A percentile compares a stretch with the other conserved stretches of the same genome.
These are phyloP conservation scores for Lathyrus tuberosus DNA, from an alignment of 306 rosid species.

Conservation along the genomic window DNA sequence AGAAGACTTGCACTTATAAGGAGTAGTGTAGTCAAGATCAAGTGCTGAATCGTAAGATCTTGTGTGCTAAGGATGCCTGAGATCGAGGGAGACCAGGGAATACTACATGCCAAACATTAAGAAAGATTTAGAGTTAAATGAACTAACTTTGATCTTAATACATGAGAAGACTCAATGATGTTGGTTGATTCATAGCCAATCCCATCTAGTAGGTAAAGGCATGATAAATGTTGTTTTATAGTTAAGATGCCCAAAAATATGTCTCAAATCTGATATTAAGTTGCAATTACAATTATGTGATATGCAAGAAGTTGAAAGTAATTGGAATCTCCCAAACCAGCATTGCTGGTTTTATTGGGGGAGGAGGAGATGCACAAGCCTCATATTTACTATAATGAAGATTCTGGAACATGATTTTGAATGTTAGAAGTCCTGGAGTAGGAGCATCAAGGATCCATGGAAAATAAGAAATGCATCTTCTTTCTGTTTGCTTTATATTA, in stretches of 20 bases:
- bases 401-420: constrained; percentile 16
- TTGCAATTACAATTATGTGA: not conserved
- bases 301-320: constrained; percentile 14
- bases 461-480: constrained; percentile 17
- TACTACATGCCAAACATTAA: not conserved
- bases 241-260: constrained; percentile 3
- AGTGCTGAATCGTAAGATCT: not conserved
- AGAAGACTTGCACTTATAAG: not conserved
- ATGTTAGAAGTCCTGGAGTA: constrained; percentile 13
- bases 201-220: constrained; percentile 3
- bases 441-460: constrained; percentile 30
- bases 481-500: constrained; percentile 22
- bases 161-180: not conserved
- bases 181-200: not conserved
- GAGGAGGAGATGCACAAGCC: not conserved
- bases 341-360: constrained; percentile 1
- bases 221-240: not conserved
- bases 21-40: not conserved
- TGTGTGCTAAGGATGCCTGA: not conserved
- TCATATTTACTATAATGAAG: constrained; percentile 8
- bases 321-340: not conserved
- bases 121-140: not conserved
- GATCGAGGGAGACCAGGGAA: not conserved
- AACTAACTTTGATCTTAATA: not conserved
- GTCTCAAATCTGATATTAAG: not conserved